Percentiles rank a stretch among this genome's conserved stretches.
Conservation (phyloP, 257 asterid species). For the Gardenia jasminoides region DNA sequence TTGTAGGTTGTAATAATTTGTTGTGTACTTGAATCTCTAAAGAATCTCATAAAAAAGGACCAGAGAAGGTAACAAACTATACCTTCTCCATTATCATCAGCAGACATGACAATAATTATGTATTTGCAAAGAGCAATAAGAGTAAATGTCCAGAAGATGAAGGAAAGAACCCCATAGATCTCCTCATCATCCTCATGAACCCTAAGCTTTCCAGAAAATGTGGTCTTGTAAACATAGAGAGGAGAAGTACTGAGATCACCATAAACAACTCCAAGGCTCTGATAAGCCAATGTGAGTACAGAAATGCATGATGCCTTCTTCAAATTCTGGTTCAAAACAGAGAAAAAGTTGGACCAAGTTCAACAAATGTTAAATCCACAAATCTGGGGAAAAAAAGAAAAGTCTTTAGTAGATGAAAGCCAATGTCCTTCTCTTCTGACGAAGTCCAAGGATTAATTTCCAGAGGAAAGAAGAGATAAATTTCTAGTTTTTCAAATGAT, state of each 20-base stretch:
- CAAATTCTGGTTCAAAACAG: conserved; percentile 12
- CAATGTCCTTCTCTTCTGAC: neutral
- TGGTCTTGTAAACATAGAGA: conserved; percentile 36
- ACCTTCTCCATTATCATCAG: conserved; percentile 48
- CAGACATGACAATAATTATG: conserved; percentile 29
- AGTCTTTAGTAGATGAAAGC: neutral
- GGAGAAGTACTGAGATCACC: conserved; percentile 46
- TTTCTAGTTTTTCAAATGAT: too few relatives aligned
- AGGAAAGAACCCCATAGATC: conserved; percentile 38
- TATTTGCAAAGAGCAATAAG: conserved; percentile 37
- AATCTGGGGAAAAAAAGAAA: too few relatives aligned
- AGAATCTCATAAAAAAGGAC: neutral
- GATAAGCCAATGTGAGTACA: conserved; percentile 34
- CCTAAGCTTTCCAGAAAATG: conserved; percentile 32
- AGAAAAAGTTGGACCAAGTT: neutral
- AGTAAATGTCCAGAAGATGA: conserved; percentile 44
- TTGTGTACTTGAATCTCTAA: neutral
- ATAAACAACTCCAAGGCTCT: conserved; percentile 42
- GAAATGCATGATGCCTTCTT: conserved; percentile 17
- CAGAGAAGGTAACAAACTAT: conserved; percentile 1
- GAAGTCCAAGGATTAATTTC: neutral
- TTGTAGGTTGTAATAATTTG: neutral
- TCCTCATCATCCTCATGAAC: conserved; percentile 29
- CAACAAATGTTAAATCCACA: neutral
- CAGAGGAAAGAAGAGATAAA: neutral